Percentiles rank a stretch among this genome's conserved stretches.
Evolutionary conservation across 1,284 basidiomycete species (phyloP).

Genomic region (Marasmius oreades): DNA sequence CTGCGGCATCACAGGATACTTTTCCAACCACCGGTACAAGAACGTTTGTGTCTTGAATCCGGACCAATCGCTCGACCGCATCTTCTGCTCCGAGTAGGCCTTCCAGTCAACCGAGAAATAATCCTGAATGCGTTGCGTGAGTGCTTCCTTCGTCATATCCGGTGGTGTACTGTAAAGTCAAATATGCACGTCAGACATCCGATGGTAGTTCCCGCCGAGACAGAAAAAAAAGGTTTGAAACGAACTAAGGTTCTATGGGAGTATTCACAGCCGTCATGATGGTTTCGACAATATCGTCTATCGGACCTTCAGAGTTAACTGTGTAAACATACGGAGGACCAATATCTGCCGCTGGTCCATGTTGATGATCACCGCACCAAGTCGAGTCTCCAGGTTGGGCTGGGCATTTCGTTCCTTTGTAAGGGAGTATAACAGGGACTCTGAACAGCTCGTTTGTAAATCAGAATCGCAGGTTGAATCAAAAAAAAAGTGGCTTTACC

Average conservation of each 20-base stretch:
- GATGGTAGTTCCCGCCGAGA: no score
- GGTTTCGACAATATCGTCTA: conserved; percentile 5
- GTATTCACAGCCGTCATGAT: conserved; percentile 6
- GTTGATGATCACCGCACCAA: conserved; percentile 9
- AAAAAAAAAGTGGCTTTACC: background rate
- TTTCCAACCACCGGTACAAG: conserved; percentile 4
- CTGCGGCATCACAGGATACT: background rate
- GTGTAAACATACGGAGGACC: conserved; percentile 9
- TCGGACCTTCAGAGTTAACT: conserved; percentile 4
- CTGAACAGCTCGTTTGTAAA: background rate
- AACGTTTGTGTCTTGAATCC: conserved; percentile 1
- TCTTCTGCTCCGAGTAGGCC: background rate
- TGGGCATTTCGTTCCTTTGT: conserved; percentile 2
- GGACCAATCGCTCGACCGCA: conserved; percentile 1
- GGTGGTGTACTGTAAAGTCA: conserved; percentile 1
- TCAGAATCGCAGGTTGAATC: background rate
- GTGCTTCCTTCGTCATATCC: conserved; percentile 6
- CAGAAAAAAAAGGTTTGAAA: background rate
- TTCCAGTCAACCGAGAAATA: conserved; percentile 10
- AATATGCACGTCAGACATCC: background rate
- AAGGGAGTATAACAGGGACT: conserved; percentile 6
- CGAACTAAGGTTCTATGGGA: conserved; percentile 9
- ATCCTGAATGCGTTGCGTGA: conserved; percentile 2
- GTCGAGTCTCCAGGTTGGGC: background rate
- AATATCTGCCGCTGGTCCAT: conserved; percentile 2